Base-by-base conservation (phyloP, 306 rosid species). In the Prosopis cineraria region DNA sequence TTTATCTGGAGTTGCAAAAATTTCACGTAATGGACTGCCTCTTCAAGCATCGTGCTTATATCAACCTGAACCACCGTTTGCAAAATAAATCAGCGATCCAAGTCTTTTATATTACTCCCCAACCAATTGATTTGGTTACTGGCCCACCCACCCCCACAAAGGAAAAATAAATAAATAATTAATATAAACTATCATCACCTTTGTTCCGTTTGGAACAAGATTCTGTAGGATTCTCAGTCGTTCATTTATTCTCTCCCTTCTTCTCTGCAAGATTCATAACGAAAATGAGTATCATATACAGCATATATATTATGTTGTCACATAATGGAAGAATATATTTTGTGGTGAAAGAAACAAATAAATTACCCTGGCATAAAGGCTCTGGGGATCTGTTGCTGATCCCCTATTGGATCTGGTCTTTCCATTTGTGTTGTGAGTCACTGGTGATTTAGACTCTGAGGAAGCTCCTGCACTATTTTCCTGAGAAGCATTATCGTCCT, bases 11-110 rank as follows among this genome's bases (percentile, higher is more conserved):
- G 88, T 83, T 92, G 98, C 80, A 95, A 83, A 82, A 95, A 95
- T 78, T 95, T 88, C 75, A 95, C 98, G 59, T 95, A 95, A 34
- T 89, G 88, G 39, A 92, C 98, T 44, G 98, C 97, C 69, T 95
- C 98, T 87, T 95, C 98, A 41, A 95, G 96, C 98, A 95, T 95
- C 47, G 98, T 95, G 85, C 98, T 95, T 53, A 95, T 91, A 82
- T 95, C 98, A 64, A 95, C 97, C 97, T 92, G 74, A 12, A 58
- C 47, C 24, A 81, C 1, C 58, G 70, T 75, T 13, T 33, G 58
- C 45, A 33, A 66, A 79, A 39, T 74, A 58, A 69, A 25, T 77
- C 74, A 67, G 71, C 13, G 20, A 7, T 67, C 67, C 12, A 6
- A 60, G 24, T 33, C 44, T 33, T 10, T 3, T 5, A 55, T 9